Conservation (phyloP, 441 rosid genomes). For the Eruca vesicaria region DNA sequence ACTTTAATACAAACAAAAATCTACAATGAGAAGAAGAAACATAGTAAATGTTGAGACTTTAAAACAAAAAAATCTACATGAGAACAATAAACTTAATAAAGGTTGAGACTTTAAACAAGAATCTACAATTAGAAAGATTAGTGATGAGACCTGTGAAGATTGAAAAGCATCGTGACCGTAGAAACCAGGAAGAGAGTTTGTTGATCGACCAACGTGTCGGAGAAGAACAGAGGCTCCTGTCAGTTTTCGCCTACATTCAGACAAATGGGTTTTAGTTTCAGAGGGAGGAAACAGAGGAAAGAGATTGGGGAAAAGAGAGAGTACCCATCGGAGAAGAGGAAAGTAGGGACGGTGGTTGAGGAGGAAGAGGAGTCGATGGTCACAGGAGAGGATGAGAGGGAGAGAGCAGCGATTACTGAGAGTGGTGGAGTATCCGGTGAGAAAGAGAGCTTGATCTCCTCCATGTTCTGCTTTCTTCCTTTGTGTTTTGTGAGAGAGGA, state of each 20-base stretch:
- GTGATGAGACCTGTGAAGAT: slow-evolving; percentile 53
- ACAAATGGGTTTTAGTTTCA: neutral
- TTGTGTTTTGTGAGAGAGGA: neutral
- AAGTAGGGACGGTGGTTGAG: slow-evolving; percentile 30
- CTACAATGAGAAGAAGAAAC: too few species aligned
- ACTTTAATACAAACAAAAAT: neutral
- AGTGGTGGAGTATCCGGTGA: slow-evolving; percentile 51
- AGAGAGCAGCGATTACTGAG: slow-evolving; percentile 53
- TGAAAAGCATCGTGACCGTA: slow-evolving; percentile 55
- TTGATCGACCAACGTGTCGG: slow-evolving; percentile 59
- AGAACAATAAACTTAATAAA: neutral
- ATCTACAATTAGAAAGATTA: neutral
- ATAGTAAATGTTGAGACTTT: too few species aligned
- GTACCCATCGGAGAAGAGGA: slow-evolving; percentile 62
- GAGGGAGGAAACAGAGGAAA: neutral
- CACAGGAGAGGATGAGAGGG: slow-evolving; percentile 42
- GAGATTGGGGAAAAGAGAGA: neutral
- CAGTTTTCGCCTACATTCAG: slow-evolving; percentile 45
- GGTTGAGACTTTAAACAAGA: neutral
- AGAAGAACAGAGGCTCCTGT: slow-evolving; percentile 60
- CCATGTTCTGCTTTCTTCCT: slow-evolving; percentile 26
- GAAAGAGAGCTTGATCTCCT: slow-evolving; percentile 42
- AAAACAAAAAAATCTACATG: too few species aligned
- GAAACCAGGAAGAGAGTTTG: slow-evolving; percentile 40
- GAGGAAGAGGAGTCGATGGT: slow-evolving; percentile 33